A percentile compares a stretch with the other conserved stretches of the same genome.
phyloP scores from a whole-genome alignment of 805 yeast genomes.

The Clavispora asparagi region DNA sequence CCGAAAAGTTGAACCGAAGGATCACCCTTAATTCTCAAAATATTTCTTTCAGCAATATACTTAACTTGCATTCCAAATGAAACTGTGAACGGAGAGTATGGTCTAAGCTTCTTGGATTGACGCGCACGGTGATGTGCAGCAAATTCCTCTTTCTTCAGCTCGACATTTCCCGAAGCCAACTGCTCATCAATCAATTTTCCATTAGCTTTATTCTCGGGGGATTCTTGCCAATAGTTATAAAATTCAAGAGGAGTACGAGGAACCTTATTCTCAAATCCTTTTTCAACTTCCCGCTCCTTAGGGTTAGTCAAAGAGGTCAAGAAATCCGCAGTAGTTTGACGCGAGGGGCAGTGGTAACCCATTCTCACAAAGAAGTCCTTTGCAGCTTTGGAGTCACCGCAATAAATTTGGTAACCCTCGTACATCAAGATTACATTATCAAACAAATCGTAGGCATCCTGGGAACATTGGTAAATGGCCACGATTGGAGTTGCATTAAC shows the following conservation, averaged over 20 bases:
- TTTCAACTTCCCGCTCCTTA: conserved; percentile 38
- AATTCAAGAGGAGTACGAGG: conserved; percentile 30
- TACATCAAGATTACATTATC: conserved; percentile 59
- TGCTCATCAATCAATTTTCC: conserved; percentile 3
- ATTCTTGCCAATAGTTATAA: conserved; percentile 37
- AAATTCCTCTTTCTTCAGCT: conserved; percentile 16
- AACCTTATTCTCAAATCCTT: conserved; percentile 43
- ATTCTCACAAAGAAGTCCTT: conserved; percentile 44
- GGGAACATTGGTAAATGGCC: conserved; percentile 64
- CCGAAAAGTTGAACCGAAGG: conserved; percentile 41
- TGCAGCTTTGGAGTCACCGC: conserved; percentile 43
- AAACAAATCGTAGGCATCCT: conserved; percentile 58
- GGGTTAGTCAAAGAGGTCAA: conserved; percentile 54
- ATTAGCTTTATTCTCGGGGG: conserved; percentile 34
- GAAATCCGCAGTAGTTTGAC: conserved; percentile 58
- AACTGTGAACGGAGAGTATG: conserved; percentile 49
- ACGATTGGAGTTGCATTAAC: conserved; percentile 50
- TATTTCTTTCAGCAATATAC: conserved; percentile 41
- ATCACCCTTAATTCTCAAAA: conserved; percentile 47
- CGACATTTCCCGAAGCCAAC: not conserved
- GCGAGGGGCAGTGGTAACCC: conserved; percentile 53
- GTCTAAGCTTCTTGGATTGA: conserved; percentile 44
- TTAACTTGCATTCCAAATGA: conserved; percentile 49
- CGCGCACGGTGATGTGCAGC: conserved; percentile 44
- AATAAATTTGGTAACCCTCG: conserved; percentile 52